phyloP scores from a whole-genome alignment of 495 filamentous ascomycete genomes.

The Podospora pseudopauciseta region DNA sequence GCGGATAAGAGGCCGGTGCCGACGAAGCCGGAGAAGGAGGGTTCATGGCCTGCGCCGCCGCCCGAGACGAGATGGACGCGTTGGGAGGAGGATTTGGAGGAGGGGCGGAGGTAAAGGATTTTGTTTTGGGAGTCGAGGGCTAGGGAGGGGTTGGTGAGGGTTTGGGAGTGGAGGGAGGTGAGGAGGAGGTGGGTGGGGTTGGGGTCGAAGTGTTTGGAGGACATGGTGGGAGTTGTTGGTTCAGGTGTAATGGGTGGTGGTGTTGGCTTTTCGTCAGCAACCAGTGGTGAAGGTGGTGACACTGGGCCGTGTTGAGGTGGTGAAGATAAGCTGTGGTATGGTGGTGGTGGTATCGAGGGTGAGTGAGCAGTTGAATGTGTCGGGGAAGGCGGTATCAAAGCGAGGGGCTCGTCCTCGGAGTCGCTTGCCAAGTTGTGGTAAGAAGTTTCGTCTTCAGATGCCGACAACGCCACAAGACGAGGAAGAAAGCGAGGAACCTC shows the following conservation, averaged over 20 bases:
- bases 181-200: slow-evolving; percentile 78
- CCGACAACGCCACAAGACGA: neutral
- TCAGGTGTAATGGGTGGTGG: neutral
- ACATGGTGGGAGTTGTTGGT: slow-evolving; percentile 35
- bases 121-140: slow-evolving; percentile 79
- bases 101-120: slow-evolving; percentile 74
- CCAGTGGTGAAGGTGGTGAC: neutral
- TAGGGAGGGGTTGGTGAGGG: slow-evolving; percentile 80
- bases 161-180: slow-evolving; percentile 70
- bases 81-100: slow-evolving; percentile 7
- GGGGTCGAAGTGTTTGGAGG: slow-evolving; percentile 87
- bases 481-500: neutral
- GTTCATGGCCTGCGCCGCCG: slow-evolving; percentile 91
- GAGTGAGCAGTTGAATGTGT: neutral
- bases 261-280: neutral
- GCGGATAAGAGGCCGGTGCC: slow-evolving; percentile 74
- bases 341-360: neutral
- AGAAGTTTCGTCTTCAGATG: neutral
- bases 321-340: neutral
- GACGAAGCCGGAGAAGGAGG: slow-evolving; percentile 72
- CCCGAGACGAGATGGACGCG: slow-evolving; percentile 84
- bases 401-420: neutral
- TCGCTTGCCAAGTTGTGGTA: neutral
- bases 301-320: neutral
- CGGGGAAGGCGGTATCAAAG: neutral